These are phyloP conservation scores for Infundibulicybe gibba DNA, from an alignment of 768 basidiomycete species.

Conservation along the genomic window DNA sequence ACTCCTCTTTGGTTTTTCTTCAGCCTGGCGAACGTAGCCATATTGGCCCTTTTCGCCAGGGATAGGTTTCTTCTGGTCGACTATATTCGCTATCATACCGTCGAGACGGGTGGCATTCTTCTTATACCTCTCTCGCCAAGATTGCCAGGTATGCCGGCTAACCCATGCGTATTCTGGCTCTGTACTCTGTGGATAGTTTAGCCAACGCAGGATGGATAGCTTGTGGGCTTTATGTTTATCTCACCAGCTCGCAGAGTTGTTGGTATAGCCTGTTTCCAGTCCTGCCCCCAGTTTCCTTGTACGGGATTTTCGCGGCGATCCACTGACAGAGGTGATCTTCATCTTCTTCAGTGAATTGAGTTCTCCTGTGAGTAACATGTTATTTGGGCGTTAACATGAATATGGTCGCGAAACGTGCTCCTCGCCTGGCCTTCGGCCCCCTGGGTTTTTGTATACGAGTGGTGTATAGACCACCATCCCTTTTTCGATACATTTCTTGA, in stretches of 20 bases:
- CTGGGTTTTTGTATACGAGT: conserved; percentile 79
- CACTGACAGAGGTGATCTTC: conserved; percentile 72
- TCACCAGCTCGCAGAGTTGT: conserved; percentile 72
- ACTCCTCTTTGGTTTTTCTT: conserved; percentile 60
- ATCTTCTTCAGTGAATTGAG: conserved; percentile 74
- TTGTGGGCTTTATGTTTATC: no score
- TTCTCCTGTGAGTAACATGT: conserved; percentile 44
- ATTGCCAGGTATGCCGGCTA: conserved; percentile 82
- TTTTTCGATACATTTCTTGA: conserved; percentile 78
- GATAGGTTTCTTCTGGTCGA: conserved; percentile 64
- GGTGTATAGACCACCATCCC: conserved; percentile 66
- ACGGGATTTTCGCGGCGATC: conserved; percentile 83
- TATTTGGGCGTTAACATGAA: not conserved
- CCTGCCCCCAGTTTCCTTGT: conserved; percentile 76
- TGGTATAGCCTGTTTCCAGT: conserved; percentile 84
- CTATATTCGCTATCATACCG: conserved; percentile 56
- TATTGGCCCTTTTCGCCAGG: conserved; percentile 81
- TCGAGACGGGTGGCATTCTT: conserved; percentile 74
- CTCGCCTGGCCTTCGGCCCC: conserved; percentile 76
- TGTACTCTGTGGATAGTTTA: conserved; percentile 33
- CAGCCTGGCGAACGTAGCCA: conserved; percentile 73
- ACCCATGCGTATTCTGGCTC: conserved; percentile 82
- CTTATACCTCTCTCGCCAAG: conserved; percentile 88
- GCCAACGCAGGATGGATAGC: no score
- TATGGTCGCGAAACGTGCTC: conserved; percentile 47